Conservation (phyloP, 768 basidiomycete species). For the Rhizopogon sp. region DNA sequence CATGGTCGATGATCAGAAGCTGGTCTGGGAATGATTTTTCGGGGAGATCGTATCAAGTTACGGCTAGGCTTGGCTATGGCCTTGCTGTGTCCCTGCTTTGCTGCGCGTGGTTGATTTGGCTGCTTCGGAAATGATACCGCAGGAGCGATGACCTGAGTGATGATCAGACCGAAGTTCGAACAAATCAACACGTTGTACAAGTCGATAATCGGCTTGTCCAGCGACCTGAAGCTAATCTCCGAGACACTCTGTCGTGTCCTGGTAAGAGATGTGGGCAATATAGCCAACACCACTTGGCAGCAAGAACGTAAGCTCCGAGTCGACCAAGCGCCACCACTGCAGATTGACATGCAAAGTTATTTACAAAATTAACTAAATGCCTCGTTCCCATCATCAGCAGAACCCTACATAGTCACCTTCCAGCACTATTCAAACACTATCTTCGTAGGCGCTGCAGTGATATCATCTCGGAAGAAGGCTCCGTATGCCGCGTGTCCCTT, state of each 20-base stretch:
- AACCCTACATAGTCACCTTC: background rate
- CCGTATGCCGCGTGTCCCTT: constrained; percentile 89
- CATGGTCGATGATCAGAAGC: constrained; percentile 38
- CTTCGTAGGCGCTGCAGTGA: constrained; percentile 63
- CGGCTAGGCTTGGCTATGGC: background rate
- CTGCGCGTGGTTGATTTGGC: background rate
- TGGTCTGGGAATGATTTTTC: background rate
- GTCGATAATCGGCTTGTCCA: too few species aligned
- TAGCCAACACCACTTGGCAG: too few species aligned
- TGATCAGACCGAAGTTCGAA: background rate
- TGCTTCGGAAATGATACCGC: background rate
- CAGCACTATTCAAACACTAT: constrained; percentile 55
- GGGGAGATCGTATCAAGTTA: background rate
- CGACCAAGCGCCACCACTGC: too few species aligned
- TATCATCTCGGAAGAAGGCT: constrained; percentile 69
- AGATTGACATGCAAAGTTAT: background rate
- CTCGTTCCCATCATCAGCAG: background rate
- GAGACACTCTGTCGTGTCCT: too few species aligned
- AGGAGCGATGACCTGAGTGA: background rate
- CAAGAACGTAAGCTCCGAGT: too few species aligned
- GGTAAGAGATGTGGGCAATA: too few species aligned
- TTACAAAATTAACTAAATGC: background rate
- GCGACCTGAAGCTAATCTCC: too few species aligned
- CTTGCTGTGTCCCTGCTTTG: background rate
- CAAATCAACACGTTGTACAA: too few species aligned